Evolutionary conservation across 2,329 filamentous ascomycete genomes (phyloP), one percentile per base, ranked within the genome.

Genomic region (Oidium heveae): DNA sequence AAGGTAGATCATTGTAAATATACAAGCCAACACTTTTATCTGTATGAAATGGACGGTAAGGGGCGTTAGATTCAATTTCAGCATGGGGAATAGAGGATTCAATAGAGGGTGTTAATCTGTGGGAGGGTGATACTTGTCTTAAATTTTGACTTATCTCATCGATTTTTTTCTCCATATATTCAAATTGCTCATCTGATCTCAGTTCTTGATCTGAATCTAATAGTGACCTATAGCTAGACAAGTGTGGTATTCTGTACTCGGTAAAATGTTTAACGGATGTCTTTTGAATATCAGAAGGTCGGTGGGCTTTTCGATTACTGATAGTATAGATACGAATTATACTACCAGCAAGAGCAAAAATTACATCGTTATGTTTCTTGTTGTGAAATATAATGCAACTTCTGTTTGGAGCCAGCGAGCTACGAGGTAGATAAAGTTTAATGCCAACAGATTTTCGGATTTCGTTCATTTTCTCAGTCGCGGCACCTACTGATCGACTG

Each of bases 1-100:
- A 28, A 59, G 12, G 12, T n/a, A 13, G 36, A 39, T 39, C 9
- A n/a, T 57, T 67, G 63, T 82, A 84, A 44, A 86, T 75, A 60
- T 80, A 84, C 32, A 95, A 71, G n/a, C 74, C 77, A 47, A 96
- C 84, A 2, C 89, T 79, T 55, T 79, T 77, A 63, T 96, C 88
- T 0, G 88, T 91, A 65, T 96, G 89, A 70, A 96, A 95, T 0
- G 91, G 89, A 63, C 94, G 88, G 62, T 94, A 96, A 1, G 89
- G 86, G 4, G 88, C 84, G 63, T 89, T 95, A 1, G 89, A 94
- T 64, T 98, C 91, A 59, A 94, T 93, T 70, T 95, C 88, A 6
- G 86, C 86, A 59, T 81, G 77, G 0, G 79, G 78, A 55, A 77
- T 88, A 65, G 70, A 83, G 65, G 69, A 84, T 67, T 71, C 82